A percentile compares a stretch with the other conserved stretches of the same genome.
Conservation (phyloP, 345 rosid genomes). For the Bruguiera sexangula region DNA sequence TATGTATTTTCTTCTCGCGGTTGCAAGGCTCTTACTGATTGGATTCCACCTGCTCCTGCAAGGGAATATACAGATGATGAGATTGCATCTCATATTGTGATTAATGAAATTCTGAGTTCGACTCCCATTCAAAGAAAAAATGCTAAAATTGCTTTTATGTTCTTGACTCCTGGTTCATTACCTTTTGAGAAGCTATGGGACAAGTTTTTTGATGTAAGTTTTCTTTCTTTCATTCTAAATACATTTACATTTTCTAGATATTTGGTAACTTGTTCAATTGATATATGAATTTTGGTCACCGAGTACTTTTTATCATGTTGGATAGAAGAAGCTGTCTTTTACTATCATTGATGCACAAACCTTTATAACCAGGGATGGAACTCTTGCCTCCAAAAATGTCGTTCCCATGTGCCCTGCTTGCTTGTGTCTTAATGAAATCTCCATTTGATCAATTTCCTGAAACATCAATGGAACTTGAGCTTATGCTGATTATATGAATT, state of each 20-base stretch:
- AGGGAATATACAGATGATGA: constrained; percentile 83
- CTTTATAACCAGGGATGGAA: too few relatives aligned
- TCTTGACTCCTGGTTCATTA: constrained; percentile 75
- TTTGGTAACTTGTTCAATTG: neutral
- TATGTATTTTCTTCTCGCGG: constrained; percentile 77
- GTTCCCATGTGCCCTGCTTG: too few relatives aligned
- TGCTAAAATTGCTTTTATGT: constrained; percentile 88
- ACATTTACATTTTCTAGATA: neutral
- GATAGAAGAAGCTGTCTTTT: too few relatives aligned
- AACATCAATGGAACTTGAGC: too few relatives aligned
- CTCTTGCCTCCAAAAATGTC: too few relatives aligned
- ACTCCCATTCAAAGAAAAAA: constrained; percentile 48
- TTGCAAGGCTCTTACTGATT: constrained; percentile 66
- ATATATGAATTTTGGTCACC: too few relatives aligned
- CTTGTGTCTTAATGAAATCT: too few relatives aligned
- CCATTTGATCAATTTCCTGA: too few relatives aligned
- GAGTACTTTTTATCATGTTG: too few relatives aligned
- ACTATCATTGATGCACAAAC: too few relatives aligned
- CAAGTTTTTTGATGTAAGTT: constrained; percentile 66
- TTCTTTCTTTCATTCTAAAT: neutral
- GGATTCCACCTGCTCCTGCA: constrained; percentile 88
- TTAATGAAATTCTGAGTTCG: constrained; percentile 55
- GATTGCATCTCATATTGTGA: constrained; percentile 66
- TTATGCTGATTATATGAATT: too few relatives aligned
- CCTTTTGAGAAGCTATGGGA: constrained; percentile 98